Conservation (phyloP, 345 rosid species). For the Anacardium occidentale region DNA sequence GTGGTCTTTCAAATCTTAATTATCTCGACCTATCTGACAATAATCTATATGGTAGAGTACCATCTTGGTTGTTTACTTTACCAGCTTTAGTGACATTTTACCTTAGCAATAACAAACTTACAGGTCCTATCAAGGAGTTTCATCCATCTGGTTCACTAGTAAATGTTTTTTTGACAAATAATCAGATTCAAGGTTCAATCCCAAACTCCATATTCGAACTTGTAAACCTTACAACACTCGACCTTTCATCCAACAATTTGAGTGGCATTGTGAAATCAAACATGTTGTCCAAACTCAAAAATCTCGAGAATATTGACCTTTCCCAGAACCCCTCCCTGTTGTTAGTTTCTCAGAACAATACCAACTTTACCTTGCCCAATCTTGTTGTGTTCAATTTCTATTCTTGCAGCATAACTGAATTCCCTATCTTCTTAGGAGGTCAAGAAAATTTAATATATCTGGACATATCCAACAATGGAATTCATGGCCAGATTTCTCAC, state of each 20-base stretch:
- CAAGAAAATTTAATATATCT: not conserved
- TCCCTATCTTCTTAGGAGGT: not conserved
- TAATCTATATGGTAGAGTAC: slow-evolving; percentile 6
- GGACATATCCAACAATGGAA: not conserved
- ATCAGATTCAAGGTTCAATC: not conserved
- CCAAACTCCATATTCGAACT: not conserved
- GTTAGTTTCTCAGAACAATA: not conserved
- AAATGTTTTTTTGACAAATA: not conserved
- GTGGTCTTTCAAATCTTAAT: not conserved
- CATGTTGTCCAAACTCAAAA: not conserved
- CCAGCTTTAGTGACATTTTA: not conserved
- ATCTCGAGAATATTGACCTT: not conserved
- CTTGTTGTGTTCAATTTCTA: not conserved
- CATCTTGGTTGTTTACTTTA: slow-evolving; percentile 15
- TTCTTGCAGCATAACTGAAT: not conserved
- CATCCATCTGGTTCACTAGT: not conserved
- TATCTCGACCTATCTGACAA: no score
- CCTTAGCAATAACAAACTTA: slow-evolving; percentile 6
- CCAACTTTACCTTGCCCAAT: not conserved
- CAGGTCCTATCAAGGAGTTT: not conserved
- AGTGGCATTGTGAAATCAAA: not conserved
- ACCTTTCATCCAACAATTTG: not conserved
- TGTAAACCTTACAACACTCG: not conserved
- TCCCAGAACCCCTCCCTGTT: not conserved
- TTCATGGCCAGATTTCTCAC: not conserved